These are phyloP conservation scores for Dendryphion nanum DNA, from an alignment of 2,329 filamentous ascomycete genomes.

Conservation along the genomic window DNA sequence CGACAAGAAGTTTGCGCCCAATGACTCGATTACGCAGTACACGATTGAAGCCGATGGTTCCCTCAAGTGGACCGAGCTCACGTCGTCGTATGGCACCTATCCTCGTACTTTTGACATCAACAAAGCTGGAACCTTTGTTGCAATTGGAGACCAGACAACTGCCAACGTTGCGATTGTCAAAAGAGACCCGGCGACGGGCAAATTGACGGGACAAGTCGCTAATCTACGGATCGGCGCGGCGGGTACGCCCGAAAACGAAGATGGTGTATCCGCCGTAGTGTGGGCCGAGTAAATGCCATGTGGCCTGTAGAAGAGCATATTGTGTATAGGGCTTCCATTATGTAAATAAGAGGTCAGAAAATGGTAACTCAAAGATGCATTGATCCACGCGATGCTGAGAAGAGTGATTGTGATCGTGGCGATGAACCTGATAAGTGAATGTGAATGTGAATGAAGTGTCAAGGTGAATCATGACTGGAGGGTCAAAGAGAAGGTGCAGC, in stretches of 20 bases:
- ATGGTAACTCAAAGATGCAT: too few relatives aligned
- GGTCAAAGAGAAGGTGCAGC: too few relatives aligned
- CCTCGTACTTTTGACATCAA: constrained; percentile 38
- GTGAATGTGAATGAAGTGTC: too few relatives aligned
- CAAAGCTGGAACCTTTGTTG: constrained; percentile 29
- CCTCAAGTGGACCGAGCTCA: constrained; percentile 26
- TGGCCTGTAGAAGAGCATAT: too few relatives aligned
- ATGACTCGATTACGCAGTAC: constrained; percentile 36
- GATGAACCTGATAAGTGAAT: too few relatives aligned
- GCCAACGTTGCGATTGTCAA: constrained; percentile 32
- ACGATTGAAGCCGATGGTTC: constrained; percentile 26
- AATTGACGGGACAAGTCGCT: constrained; percentile 22
- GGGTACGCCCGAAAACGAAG: constrained; percentile 29
- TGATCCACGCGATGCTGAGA: too few relatives aligned
- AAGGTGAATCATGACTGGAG: too few relatives aligned
- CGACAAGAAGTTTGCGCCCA: constrained; percentile 33
- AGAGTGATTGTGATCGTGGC: too few relatives aligned
- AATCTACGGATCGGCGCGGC: constrained; percentile 23
- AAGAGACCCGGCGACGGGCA: constrained; percentile 26
- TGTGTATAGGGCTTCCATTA: too few relatives aligned
- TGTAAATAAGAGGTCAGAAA: too few relatives aligned
- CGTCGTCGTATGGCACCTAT: constrained; percentile 31
- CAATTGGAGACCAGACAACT: constrained; percentile 32
- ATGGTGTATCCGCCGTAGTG: constrained; percentile 34
- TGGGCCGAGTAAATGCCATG: constrained; percentile 28